Conservation (phyloP, 306 rosid species). For the Glycine latifolia region DNA sequence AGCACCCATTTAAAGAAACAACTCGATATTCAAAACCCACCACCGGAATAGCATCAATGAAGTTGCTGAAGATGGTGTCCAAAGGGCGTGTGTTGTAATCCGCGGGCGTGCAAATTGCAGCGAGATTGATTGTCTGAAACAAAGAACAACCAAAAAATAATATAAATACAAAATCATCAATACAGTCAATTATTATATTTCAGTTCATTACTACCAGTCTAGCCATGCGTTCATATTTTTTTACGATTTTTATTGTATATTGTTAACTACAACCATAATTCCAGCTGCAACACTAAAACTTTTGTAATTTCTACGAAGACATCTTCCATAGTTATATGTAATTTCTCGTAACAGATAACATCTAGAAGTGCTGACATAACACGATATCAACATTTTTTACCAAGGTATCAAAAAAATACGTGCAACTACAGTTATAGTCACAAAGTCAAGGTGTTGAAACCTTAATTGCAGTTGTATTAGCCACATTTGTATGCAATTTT, state of each 20-base stretch:
- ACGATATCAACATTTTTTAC: neutral
- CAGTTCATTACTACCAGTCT: neutral
- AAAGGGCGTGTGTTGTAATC: constrained; percentile 87
- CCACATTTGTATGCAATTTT: neutral
- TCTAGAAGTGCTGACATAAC: neutral
- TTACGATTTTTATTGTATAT: neutral
- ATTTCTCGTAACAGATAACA: neutral
- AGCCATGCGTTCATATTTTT: neutral
- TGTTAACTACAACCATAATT: neutral
- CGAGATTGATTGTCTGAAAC: constrained; percentile 78
- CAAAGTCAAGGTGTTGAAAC: neutral
- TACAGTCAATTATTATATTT: neutral
- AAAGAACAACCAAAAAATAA: neutral
- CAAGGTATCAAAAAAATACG: neutral
- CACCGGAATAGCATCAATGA: constrained; percentile 88
- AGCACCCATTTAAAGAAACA: neutral
- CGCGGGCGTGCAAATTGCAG: constrained; percentile 90
- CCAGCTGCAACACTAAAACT: neutral
- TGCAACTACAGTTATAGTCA: neutral
- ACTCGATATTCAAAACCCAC: constrained; percentile 47
- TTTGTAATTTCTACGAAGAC: neutral
- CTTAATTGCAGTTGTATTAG: neutral
- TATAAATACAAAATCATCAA: neutral
- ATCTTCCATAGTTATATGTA: neutral
- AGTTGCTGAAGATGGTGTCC: constrained; percentile 84